Evolutionary conservation across 1,284 basidiomycete genomes (phyloP).

Genomic region (Uromyces viciae-fabae): DNA sequence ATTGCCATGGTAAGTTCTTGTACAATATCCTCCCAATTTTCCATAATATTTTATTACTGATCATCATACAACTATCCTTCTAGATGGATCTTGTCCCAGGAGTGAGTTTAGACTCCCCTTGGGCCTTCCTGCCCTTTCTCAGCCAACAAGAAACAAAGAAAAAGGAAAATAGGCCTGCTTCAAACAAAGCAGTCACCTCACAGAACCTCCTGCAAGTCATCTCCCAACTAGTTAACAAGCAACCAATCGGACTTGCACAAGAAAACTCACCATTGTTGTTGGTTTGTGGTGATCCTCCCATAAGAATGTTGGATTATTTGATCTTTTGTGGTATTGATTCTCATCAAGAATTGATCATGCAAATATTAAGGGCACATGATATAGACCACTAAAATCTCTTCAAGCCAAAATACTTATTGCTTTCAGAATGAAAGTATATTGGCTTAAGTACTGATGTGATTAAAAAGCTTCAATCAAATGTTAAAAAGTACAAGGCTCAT

Average conservation of each 20-base stretch:
- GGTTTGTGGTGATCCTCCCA: not conserved
- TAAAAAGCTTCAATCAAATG: not conserved
- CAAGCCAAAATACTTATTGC: not conserved
- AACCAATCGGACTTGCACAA: not conserved
- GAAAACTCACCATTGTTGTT: not conserved
- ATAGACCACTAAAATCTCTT: not conserved
- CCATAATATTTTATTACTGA: no score
- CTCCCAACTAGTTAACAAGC: not conserved
- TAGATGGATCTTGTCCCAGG: no score
- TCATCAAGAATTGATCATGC: not conserved
- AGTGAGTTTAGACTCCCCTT: no score
- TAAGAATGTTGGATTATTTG: not conserved
- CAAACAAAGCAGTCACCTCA: no score
- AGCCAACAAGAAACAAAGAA: no score
- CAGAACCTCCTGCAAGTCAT: not conserved
- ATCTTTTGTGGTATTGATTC: not conserved
- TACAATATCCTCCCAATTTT: no score
- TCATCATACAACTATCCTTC: no score
- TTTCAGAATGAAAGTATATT: not conserved
- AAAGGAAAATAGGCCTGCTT: no score
- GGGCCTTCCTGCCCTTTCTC: no score
- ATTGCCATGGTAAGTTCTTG: not conserved
- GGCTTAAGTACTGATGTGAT: not conserved
- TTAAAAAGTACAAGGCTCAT: not conserved
- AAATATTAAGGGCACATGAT: not conserved